Evolutionary conservation across 345 rosid genomes (phyloP).

Genomic region (sweet orange (Citrus sinensis)): DNA sequence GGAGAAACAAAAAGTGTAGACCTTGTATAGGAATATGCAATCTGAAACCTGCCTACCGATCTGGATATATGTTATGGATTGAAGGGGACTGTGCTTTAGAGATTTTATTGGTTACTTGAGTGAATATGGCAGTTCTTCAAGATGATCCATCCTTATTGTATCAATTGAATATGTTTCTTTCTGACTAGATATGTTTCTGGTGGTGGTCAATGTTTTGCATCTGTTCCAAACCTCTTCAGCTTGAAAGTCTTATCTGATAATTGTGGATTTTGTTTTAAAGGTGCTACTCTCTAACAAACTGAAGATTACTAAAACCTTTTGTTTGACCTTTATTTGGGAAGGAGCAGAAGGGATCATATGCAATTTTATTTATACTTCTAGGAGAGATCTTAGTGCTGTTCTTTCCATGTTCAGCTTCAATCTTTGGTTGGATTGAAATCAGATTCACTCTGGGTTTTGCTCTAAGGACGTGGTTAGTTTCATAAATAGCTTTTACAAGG

Average conservation of each 20-base stretch:
- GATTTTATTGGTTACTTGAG: constrained; percentile 1
- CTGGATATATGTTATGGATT: constrained; percentile 7
- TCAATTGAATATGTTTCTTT: not conserved
- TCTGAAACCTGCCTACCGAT: not conserved
- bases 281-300: not conserved
- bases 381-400: constrained; percentile 3
- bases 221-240: not conserved
- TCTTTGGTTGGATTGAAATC: not conserved
- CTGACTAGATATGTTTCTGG: constrained; percentile 1
- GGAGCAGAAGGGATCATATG: constrained; percentile 1
- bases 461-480: not conserved
- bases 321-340: constrained; percentile 6
- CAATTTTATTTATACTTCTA: not conserved
- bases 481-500: constrained; percentile 3
- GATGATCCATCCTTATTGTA: constrained; percentile 7
- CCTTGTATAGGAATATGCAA: constrained; percentile 14
- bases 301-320: not conserved
- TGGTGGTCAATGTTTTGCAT: not conserved
- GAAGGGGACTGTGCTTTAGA: not conserved
- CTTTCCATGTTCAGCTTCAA: not conserved
- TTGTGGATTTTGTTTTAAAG: constrained; percentile 1
- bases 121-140: constrained; percentile 1
- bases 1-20: constrained; percentile 15
- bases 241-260: not conserved
- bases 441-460: not conserved